These are phyloP conservation scores for Castanea sativa DNA, from an alignment of 306 rosid genomes.

Conservation along the genomic window DNA sequence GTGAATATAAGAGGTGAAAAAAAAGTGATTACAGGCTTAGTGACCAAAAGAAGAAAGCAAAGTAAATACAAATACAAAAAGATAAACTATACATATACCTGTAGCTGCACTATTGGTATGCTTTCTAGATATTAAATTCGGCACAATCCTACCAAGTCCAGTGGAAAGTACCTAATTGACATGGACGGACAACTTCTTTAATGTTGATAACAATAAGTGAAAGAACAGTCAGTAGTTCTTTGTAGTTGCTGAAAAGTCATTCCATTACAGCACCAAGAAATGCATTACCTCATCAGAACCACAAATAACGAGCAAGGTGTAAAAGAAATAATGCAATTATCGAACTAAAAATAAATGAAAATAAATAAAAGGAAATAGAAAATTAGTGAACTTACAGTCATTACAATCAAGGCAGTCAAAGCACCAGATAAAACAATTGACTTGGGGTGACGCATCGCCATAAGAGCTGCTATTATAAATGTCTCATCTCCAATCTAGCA, in stretches of 20 bases:
- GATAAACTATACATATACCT: conserved; percentile 39
- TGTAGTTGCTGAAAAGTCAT: conserved; percentile 23
- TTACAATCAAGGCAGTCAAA: conserved; percentile 76
- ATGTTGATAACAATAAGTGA: conserved; percentile 27
- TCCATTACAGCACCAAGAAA: conserved; percentile 18
- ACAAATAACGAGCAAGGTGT: conserved; percentile 1
- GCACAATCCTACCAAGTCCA: conserved; percentile 96
- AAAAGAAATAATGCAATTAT: neutral
- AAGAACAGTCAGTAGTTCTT: conserved; percentile 23
- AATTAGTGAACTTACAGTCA: conserved; percentile 62
- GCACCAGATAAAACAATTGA: conserved; percentile 96
- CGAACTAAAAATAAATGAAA: neutral
- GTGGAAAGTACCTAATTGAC: conserved; percentile 88
- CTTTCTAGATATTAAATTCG: conserved; percentile 96
- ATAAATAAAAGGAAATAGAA: neutral
- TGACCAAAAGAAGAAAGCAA: neutral
- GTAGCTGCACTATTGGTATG: conserved; percentile 99
- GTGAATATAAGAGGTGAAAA: no score
- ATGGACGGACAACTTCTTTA: conserved; percentile 30
- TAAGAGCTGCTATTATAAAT: conserved; percentile 95
- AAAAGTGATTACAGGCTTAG: neutral
- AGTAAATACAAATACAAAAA: neutral
- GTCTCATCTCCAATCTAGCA: conserved; percentile 99
- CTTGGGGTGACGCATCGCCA: conserved; percentile 99
- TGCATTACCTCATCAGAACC: conserved; percentile 20